Percentiles rank a stretch among this genome's conserved stretches.
phyloP scores from a whole-genome alignment of 169 alveolate species.

The Eimeria sp. region DNA sequence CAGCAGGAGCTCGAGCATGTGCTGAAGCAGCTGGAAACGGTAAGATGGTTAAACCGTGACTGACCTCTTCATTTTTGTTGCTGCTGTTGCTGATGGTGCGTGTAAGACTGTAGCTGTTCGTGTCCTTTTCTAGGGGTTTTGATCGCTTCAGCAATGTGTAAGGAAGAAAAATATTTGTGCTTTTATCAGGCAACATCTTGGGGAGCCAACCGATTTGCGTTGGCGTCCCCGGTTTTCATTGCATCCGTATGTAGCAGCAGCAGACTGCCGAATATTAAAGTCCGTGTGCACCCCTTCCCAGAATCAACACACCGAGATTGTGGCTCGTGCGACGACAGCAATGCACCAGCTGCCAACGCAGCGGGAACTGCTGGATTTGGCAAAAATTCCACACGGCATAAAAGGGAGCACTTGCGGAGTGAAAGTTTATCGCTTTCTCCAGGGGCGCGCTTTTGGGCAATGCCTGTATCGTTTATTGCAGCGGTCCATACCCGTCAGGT shows the following conservation, averaged over 20 bases:
- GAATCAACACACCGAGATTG: not conserved
- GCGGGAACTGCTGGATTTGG: not conserved
- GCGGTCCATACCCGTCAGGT: conserved; percentile 60
- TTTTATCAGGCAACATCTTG: conserved; percentile 46
- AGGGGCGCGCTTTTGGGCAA: conserved; percentile 76
- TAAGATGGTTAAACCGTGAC: not conserved
- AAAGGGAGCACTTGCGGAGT: not conserved
- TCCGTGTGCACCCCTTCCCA: conserved; percentile 27
- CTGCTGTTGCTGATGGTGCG: not conserved
- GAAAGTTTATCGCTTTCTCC: conserved; percentile 22
- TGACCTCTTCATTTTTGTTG: not conserved
- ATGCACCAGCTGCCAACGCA: not conserved
- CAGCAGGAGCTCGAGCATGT: not conserved
- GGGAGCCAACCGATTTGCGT: conserved; percentile 24
- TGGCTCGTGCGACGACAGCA: conserved; percentile 8
- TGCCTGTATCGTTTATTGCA: conserved; percentile 69
- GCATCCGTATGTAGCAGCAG: conserved; percentile 69
- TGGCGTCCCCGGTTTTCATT: conserved; percentile 29
- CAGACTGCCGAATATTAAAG: conserved; percentile 7
- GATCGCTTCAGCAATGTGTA: not conserved
- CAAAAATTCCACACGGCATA: not conserved
- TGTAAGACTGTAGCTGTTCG: not conserved
- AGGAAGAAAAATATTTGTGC: not conserved
- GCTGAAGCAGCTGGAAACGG: conserved; percentile 52
- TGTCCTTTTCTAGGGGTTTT: not conserved